Evolutionary conservation across 2,329 filamentous ascomycete genomes (phyloP).

Genomic region (Tolypocladium amazonense): DNA sequence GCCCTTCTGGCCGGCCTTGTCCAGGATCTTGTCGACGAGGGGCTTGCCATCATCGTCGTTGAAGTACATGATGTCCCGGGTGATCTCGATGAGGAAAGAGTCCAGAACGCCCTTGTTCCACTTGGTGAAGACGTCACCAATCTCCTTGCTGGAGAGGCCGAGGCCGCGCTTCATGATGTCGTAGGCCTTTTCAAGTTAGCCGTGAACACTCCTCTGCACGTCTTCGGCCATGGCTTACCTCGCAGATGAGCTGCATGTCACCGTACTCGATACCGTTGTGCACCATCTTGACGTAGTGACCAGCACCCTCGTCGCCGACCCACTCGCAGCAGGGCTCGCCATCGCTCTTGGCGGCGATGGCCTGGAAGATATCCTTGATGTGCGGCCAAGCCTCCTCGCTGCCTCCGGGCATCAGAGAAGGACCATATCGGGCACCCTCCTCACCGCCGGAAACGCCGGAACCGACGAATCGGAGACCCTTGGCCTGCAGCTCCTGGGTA

Average conservation of each 20-base stretch:
- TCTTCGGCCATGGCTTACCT: constrained; percentile 49
- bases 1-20: constrained; percentile 98
- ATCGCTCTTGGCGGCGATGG: constrained; percentile 94
- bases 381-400: constrained; percentile 96
- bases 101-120: constrained; percentile 99
- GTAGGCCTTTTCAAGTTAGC: constrained; percentile 58
- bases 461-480: constrained; percentile 93
- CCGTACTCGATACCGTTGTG: constrained; percentile 99
- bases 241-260: constrained; percentile 99
- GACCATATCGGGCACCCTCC: constrained; percentile 96
- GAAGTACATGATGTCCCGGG: constrained; percentile 95
- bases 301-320: constrained; percentile 98
- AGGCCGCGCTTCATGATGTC: constrained; percentile 99
- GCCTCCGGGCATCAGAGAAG: constrained; percentile 97
- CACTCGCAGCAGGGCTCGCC: constrained; percentile 97
- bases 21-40: constrained; percentile 97
- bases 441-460: constrained; percentile 98
- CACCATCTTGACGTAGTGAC: constrained; percentile 99
- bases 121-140: constrained; percentile 84
- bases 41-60: constrained; percentile 88
- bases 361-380: constrained; percentile 99
- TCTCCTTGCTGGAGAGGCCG: constrained; percentile 82
- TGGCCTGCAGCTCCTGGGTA: constrained; percentile 72
- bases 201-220: neutral
- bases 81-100: constrained; percentile 99